A percentile compares a stretch with the other conserved stretches of the same genome.
Evolutionary conservation across 345 rosid genomes (phyloP).

Genomic region (Dipteronia dyeriana): DNA sequence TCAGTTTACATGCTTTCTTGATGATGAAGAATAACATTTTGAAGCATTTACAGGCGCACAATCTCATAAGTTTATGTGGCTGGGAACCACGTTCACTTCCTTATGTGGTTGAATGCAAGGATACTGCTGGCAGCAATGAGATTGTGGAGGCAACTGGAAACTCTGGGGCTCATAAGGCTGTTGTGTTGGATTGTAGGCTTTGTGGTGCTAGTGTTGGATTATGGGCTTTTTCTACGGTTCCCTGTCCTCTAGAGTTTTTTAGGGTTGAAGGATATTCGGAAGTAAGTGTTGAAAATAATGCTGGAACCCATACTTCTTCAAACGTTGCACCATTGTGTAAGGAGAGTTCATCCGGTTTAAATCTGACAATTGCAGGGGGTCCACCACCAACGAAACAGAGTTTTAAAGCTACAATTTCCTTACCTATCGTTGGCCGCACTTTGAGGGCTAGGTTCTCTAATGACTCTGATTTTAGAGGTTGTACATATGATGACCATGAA

Average conservation of each 20-base stretch:
- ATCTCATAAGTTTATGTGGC: constrained; percentile 80
- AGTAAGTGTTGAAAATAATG: constrained; percentile 35
- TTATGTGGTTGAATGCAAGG: constrained; percentile 72
- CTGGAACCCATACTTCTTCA: constrained; percentile 31
- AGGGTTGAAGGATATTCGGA: constrained; percentile 68
- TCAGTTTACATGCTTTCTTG: constrained; percentile 17
- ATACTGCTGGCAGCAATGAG: constrained; percentile 32
- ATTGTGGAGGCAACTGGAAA: constrained; percentile 36
- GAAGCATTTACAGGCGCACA: constrained; percentile 64
- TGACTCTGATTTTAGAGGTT: constrained; percentile 56
- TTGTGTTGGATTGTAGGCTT: constrained; percentile 85
- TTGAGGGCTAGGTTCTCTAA: constrained; percentile 72
- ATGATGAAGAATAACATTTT: constrained; percentile 15
- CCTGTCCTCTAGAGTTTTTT: constrained; percentile 69
- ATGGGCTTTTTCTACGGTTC: constrained; percentile 73
- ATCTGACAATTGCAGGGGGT: constrained; percentile 90
- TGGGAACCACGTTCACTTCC: constrained; percentile 90
- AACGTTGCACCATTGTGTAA: constrained; percentile 25
- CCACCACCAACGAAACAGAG: constrained; percentile 83
- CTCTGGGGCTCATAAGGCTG: constrained; percentile 40
- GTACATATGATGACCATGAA: constrained; percentile 25
- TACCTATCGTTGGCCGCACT: constrained; percentile 76
- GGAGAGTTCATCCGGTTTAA: constrained; percentile 44
- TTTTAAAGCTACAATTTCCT: constrained; percentile 81
- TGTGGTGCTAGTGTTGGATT: constrained; percentile 97